Percentiles rank a stretch among this genome's conserved stretches.
Conservation (phyloP, 257 asterid genomes). For the Thymus mandschuricus region DNA sequence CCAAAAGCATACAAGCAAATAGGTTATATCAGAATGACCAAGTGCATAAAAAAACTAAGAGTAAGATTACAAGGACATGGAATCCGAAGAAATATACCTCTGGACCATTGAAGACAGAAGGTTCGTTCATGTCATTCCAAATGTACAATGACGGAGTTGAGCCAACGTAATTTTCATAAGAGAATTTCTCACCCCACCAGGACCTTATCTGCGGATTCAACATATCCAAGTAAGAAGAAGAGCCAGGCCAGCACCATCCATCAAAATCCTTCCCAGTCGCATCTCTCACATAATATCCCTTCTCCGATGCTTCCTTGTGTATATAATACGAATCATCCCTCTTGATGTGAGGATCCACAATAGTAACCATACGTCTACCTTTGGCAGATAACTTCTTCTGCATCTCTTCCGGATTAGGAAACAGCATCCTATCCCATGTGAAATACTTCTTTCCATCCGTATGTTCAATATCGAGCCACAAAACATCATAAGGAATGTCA, state of each 20-base stretch:
- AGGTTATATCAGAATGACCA: background rate
- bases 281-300: conserved; percentile 90
- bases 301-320: conserved; percentile 86
- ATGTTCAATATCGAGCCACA: conserved; percentile 99
- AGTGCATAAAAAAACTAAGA: background rate
- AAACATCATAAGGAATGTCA: conserved; percentile 93
- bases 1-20: conserved; percentile 21
- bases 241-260: conserved; percentile 99
- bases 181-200: conserved; percentile 94
- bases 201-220: conserved; percentile 88
- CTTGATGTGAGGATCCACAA: conserved; percentile 98
- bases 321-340: conserved; percentile 82
- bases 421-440: conserved; percentile 85
- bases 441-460: conserved; percentile 93
- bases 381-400: conserved; percentile 89
- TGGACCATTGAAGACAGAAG: conserved; percentile 97
- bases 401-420: conserved; percentile 95
- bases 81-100: conserved; percentile 59
- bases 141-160: conserved; percentile 84
- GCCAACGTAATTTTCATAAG: conserved; percentile 70
- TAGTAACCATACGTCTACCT: conserved; percentile 96
- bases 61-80: conserved; percentile 5
- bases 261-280: conserved; percentile 86
- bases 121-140: conserved; percentile 99
- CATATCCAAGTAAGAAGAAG: conserved; percentile 88